Base-by-base conservation (phyloP, 345 rosid genomes). In the Eucalyptus viminalis region DNA sequence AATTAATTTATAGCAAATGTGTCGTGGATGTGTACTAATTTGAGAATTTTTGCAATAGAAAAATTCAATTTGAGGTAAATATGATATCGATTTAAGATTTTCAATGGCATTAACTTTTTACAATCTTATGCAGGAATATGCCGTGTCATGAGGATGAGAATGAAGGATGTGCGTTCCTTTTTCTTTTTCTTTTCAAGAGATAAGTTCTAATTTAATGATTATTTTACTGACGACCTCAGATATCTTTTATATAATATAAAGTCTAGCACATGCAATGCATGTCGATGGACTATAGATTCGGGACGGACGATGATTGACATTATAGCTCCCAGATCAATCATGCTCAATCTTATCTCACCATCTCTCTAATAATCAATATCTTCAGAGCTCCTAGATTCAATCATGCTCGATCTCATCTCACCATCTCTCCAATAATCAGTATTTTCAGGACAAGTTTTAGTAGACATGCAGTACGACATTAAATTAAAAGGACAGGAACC, bases 51-150 rank as follows among this genome's bases (percentile, higher is more conserved):
- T 53, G 58, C 25, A 53, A 53, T 53, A 8, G 58, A 0, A 3
- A 53, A 53, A 53, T 53, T 53, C 0, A 8, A 19, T 53, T 11
- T 1, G n/a, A 58, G n/a, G 7, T 58, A 58, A 58, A 58, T 12
- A 25, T 53, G 58, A 53, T 53, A 53, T 8, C 2, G 0, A 53
- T 4, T 53, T 53, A 0, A 53, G 0, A 53, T 53, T 53, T 53
- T 53, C 2, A 0, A 53, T 53, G 25, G 11, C 58, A 8, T 53
- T 53, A 53, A 19, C 25, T 21, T 53, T 53, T 1, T 21, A 53
- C 11, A 53, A 8, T 53, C 58, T 53, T 31, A 67, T 4, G 37
- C 19, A 4, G 4, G 0, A n/a, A n/a, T n/a, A 65, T 65, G 19
- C 40, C 3, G 0, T 15, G 80, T 14, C 21, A 15, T 4, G 21